Percentiles rank a stretch among this genome's conserved stretches.
Evolutionary conservation across 2,329 filamentous ascomycete genomes (phyloP).

Genomic region (Fusarium anguioides): DNA sequence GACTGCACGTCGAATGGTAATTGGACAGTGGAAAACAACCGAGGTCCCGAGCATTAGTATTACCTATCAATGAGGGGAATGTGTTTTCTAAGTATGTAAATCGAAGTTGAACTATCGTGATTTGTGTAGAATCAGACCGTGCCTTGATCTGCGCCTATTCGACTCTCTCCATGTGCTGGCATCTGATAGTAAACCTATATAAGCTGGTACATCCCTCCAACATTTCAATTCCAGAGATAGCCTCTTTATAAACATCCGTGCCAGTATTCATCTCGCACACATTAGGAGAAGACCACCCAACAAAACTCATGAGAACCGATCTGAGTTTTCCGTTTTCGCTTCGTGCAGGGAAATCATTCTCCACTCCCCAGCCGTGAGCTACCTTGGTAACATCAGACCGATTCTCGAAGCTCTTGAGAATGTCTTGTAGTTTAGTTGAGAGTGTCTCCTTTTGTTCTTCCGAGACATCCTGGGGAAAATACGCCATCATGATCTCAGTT

Average conservation of each 20-base stretch:
- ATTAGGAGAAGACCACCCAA: not conserved
- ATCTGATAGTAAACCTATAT: not conserved
- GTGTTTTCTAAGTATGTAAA: too few species aligned
- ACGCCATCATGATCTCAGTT: not conserved
- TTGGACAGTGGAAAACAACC: too few species aligned
- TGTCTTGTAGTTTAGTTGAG: not conserved
- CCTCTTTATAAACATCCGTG: not conserved
- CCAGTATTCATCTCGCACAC: accelerated
- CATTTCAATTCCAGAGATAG: not conserved
- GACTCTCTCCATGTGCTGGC: not conserved
- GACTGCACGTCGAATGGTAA: too few species aligned
- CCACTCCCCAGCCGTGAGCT: conserved; percentile 8
- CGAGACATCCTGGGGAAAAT: conserved; percentile 5
- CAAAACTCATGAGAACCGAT: conserved; percentile 3
- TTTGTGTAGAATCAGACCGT: not conserved
- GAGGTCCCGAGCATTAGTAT: not conserved
- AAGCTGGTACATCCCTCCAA: not conserved
- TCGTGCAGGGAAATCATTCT: conserved; percentile 18
- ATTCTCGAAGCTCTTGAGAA: not conserved
- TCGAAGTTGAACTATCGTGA: too few species aligned
- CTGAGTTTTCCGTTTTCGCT: not conserved
- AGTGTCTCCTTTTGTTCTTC: not conserved
- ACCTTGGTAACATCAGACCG: not conserved
- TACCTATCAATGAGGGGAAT: not conserved
- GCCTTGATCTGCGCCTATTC: not conserved